Evolutionary conservation across 495 filamentous ascomycete species (phyloP).

Genomic region (Xylaria nigripes): DNA sequence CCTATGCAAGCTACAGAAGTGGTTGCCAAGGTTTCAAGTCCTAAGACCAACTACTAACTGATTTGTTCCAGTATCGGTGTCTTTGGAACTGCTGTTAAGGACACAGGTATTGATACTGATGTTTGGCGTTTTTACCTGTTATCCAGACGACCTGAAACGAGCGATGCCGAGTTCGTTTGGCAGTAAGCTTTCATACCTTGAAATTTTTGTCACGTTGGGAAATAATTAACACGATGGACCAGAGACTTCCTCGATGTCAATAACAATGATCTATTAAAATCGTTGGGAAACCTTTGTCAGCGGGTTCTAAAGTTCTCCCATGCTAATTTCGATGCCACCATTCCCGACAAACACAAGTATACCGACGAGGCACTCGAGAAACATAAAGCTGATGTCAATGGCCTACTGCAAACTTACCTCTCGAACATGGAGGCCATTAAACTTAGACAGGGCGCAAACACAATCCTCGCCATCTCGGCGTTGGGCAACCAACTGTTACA

Average conservation of each 20-base stretch:
- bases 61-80: constrained; percentile 57
- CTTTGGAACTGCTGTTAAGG: constrained; percentile 79
- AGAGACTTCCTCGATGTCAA: constrained; percentile 71
- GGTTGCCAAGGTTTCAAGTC: not conserved
- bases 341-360: constrained; percentile 61
- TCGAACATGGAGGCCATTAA: not conserved
- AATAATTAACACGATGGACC: not conserved
- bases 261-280: constrained; percentile 84
- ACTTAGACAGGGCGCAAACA: not conserved
- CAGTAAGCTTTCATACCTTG: not conserved
- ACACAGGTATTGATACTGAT: constrained; percentile 77
- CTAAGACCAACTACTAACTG: not conserved
- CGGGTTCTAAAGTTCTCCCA: constrained; percentile 87
- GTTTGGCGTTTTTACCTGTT: constrained; percentile 94
- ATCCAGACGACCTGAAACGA: constrained; percentile 77
- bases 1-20: not conserved
- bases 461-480: not conserved
- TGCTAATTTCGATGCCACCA: constrained; percentile 55
- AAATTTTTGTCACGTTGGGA: not conserved
- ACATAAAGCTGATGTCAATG: not conserved
- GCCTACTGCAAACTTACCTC: not conserved
- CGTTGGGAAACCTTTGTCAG: constrained; percentile 91
- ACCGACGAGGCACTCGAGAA: constrained; percentile 41
- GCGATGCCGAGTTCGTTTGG: constrained; percentile 88
- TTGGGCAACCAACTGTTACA: constrained; percentile 3